phyloP scores from a whole-genome alignment of 345 rosid species.

The Rhodomyrtus tomentosa region DNA sequence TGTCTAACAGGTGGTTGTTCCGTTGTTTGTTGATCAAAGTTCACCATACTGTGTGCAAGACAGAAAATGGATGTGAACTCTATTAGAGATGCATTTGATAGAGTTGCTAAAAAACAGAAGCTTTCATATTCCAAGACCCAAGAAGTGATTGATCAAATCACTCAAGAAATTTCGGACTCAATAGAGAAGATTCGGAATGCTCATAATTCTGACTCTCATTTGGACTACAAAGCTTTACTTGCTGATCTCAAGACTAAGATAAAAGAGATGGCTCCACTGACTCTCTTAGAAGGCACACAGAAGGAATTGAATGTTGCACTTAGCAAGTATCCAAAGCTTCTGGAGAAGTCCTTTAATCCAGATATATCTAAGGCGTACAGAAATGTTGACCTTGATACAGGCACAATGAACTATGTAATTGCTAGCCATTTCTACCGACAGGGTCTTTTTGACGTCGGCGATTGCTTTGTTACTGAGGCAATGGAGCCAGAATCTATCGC shows the following conservation, averaged over 20 bases:
- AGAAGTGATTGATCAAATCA: conserved; percentile 6
- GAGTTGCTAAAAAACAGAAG: conserved; percentile 56
- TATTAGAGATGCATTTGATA: conserved; percentile 54
- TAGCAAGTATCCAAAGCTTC: conserved; percentile 41
- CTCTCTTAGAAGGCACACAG: conserved; percentile 46
- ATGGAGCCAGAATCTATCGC: neutral
- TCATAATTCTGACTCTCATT: conserved; percentile 8
- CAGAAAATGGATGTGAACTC: conserved; percentile 30
- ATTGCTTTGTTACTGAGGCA: conserved; percentile 44
- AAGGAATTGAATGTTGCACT: conserved; percentile 41
- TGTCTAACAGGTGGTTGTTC: neutral
- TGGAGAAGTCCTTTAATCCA: conserved; percentile 47
- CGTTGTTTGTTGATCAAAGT: neutral
- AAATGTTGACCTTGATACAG: conserved; percentile 46
- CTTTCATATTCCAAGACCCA: conserved; percentile 30
- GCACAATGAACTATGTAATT: conserved; percentile 47
- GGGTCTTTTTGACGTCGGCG: conserved; percentile 77
- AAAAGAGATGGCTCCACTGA: conserved; percentile 22
- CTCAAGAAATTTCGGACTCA: conserved; percentile 30
- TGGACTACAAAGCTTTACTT: conserved; percentile 27
- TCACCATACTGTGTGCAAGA: neutral
- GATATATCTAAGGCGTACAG: conserved; percentile 65
- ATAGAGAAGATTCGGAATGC: conserved; percentile 25
- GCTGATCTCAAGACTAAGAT: conserved; percentile 44
- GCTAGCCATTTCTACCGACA: conserved; percentile 55